Base-by-base conservation (phyloP, 2,329 filamentous ascomycete species). In the Myrmaecium sp. region DNA sequence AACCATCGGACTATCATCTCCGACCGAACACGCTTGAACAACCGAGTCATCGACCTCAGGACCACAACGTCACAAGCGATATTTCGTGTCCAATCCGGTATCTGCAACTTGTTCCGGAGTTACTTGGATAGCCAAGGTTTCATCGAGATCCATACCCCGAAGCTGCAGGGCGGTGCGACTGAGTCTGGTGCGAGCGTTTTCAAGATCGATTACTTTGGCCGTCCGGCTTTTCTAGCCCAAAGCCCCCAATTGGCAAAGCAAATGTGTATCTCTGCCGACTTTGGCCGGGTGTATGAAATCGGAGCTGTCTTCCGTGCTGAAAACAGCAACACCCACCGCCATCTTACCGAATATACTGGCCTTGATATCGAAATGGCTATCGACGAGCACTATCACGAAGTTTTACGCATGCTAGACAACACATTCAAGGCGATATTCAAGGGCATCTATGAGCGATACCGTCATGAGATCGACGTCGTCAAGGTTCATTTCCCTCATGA, bases 361-460 rank as follows among this genome's bases (percentile, higher is more conserved):
- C 62, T 94, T 16, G 84, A 94, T 62, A 52, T 94, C 11, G 84
- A 94, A 46, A 94, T 94, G 86, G 67, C 74, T 3, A 81, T 94
- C 35, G 75, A 83, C 26, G 71, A 79, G 40, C 75, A 91, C 49
- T 93, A 94, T 48, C 76, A 92, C 42, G 84, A 94, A 52, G 78
- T 84, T 26, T 66, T 94, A 17, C 62, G 71, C 19, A 62, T 79
- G 6, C 67, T 94, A 24, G 84, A 94, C 44, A 62, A 65, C 9
- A 74, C 79, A 33, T 72, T 94, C 49, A 92, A 92, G 58, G 60
- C 65, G 30, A 81, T 92, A 26, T 74, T 82, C 56, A 64, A 66
- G 33, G 73, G 69, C 11, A 58, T 86, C 27, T 82, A 84, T 46
- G 59, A 64, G 30, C 66, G 67, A 23, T 74, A 70, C 47, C 63